phyloP scores from a whole-genome alignment of 1,284 basidiomycete species.

The Phellopilus nigrolimitatus region DNA sequence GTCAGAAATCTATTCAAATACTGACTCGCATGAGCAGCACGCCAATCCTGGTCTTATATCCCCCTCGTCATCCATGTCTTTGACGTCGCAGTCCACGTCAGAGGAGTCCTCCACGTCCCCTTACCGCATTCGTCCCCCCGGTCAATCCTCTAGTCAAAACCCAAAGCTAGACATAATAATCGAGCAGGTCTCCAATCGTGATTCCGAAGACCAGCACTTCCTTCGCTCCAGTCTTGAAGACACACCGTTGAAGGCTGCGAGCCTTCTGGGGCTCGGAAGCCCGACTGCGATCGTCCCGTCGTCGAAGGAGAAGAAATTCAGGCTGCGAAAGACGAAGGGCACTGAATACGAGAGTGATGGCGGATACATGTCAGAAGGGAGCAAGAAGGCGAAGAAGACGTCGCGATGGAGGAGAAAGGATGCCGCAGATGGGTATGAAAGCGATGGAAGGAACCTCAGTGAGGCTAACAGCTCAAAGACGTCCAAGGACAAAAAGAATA shows the following conservation, averaged over 20 bases:
- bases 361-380: conserved; percentile 17
- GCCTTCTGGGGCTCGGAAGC: background rate
- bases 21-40: background rate
- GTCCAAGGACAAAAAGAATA: conserved; percentile 2
- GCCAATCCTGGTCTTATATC: conserved; percentile 15
- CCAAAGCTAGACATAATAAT: conserved; percentile 2
- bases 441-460: conserved; percentile 13
- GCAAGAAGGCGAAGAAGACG: conserved; percentile 5
- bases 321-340: conserved; percentile 6
- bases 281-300: background rate
- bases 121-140: conserved; percentile 1
- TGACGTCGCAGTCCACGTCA: conserved; percentile 9
- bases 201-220: background rate
- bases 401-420: conserved; percentile 8
- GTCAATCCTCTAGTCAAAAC: background rate
- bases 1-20: background rate
- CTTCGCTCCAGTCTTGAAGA: background rate
- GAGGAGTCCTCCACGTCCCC: conserved; percentile 18
- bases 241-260: background rate
- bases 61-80: conserved; percentile 11
- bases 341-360: conserved; percentile 19
- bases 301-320: conserved; percentile 2
- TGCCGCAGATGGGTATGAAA: conserved; percentile 5
- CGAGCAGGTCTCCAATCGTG: background rate
- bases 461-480: conserved; percentile 8